phyloP scores from a whole-genome alignment of 192 early-diverging fungal species.

The Coemansia asiatica region DNA sequence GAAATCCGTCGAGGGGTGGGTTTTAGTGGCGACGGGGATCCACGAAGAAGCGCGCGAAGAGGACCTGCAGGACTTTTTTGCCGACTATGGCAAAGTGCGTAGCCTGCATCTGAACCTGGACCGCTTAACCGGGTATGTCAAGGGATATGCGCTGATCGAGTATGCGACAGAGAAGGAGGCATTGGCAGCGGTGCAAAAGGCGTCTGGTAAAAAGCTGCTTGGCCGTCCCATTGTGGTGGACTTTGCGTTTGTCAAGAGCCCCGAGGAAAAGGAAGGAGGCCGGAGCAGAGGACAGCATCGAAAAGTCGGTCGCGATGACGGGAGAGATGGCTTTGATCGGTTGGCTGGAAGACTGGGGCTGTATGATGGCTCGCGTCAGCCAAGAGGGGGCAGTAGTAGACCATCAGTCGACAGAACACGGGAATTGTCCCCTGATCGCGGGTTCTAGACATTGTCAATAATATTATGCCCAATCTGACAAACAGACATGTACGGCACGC shows the following conservation, averaged over 20 bases:
- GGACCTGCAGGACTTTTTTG: constrained; percentile 80
- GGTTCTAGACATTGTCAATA: constrained; percentile 23
- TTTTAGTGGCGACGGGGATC: constrained; percentile 86
- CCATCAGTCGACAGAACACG: constrained; percentile 25
- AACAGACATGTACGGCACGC: no score
- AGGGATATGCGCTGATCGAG: constrained; percentile 94
- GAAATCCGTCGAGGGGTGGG: constrained; percentile 88
- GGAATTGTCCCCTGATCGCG: constrained; percentile 50
- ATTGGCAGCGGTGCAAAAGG: constrained; percentile 69
- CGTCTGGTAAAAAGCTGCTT: constrained; percentile 72
- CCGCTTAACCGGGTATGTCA: constrained; percentile 92
- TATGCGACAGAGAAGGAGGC: constrained; percentile 81
- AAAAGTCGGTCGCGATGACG: constrained; percentile 2
- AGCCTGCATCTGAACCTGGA: constrained; percentile 91
- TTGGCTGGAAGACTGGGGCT: constrained; percentile 4
- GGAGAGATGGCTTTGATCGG: constrained; percentile 4
- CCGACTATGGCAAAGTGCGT: constrained; percentile 88
- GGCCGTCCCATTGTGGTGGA: constrained; percentile 74
- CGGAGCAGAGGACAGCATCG: not conserved
- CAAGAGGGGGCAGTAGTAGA: constrained; percentile 27
- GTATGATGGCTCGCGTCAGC: not conserved
- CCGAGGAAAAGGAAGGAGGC: not conserved
- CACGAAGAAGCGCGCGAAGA: constrained; percentile 97
- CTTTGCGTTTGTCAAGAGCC: constrained; percentile 80
- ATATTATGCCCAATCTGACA: not conserved